Conservation (phyloP, 805 yeast species). For the Zygosaccharomyces gambellarensis region DNA sequence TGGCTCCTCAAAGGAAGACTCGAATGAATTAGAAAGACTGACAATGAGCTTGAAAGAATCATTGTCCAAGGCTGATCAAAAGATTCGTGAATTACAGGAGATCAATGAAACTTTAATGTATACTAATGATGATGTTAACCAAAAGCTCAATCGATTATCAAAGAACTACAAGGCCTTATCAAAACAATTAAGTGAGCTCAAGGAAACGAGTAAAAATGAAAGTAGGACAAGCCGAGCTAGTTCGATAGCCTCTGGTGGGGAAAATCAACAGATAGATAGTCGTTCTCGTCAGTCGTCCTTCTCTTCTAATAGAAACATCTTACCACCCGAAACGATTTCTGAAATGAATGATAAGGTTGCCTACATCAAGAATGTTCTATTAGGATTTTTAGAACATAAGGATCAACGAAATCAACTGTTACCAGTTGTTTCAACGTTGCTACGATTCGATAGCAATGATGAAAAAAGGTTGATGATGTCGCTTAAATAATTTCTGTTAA, state of each 20-base stretch:
- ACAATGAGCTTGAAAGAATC: constrained; percentile 47
- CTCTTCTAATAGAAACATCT: constrained; percentile 6
- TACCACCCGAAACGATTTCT: constrained; percentile 13
- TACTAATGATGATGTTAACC: constrained; percentile 60
- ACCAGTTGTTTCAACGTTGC: constrained; percentile 77
- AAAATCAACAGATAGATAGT: constrained; percentile 12
- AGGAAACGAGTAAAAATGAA: constrained; percentile 28
- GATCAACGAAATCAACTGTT: constrained; percentile 84
- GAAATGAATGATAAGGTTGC: constrained; percentile 51
- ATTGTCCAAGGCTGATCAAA: constrained; percentile 45
- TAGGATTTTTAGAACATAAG: constrained; percentile 85
- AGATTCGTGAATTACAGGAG: constrained; percentile 52
- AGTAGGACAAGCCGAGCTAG: constrained; percentile 36
- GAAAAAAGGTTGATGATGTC: constrained; percentile 66
- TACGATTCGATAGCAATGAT: constrained; percentile 65
- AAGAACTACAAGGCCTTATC: constrained; percentile 64
- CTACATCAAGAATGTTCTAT: constrained; percentile 81
- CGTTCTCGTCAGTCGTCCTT: constrained; percentile 21
- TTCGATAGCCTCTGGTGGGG: constrained; percentile 32
- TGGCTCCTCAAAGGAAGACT: constrained; percentile 25
- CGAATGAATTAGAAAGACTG: constrained; percentile 32
- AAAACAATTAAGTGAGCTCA: constrained; percentile 49
- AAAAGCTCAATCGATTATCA: constrained; percentile 63
- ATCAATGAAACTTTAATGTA: constrained; percentile 50
- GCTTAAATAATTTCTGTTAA: constrained; percentile 20